A percentile compares a stretch with the other conserved stretches of the same genome.
These are phyloP conservation scores for Fraxinus latifolia DNA, from an alignment of 305 asterid species.

Conservation along the genomic window DNA sequence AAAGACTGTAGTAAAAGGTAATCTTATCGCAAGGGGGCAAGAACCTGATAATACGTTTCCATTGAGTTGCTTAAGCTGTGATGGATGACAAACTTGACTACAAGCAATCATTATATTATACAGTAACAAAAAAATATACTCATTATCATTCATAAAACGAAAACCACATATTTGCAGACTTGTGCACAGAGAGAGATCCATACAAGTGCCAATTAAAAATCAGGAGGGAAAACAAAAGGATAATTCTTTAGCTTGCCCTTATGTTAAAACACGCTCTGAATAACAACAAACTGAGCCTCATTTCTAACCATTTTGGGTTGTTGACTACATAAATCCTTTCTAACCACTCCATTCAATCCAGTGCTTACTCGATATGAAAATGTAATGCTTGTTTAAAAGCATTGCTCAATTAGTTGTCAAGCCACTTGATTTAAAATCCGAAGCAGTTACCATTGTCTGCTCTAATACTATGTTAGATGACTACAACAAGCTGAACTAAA, in stretches of 20 bases:
- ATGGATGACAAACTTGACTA: constrained; percentile 96
- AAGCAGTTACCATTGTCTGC: too few relatives aligned
- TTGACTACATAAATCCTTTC: not conserved
- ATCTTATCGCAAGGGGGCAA: constrained; percentile 20
- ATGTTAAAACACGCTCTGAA: not conserved
- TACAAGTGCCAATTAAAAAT: not conserved
- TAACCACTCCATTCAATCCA: not conserved
- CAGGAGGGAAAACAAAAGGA: not conserved
- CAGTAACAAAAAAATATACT: constrained; percentile 11
- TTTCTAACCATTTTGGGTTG: not conserved
- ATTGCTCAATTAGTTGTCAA: too few relatives aligned
- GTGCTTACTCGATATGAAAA: not conserved
- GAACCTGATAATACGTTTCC: constrained; percentile 97
- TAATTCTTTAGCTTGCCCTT: not conserved
- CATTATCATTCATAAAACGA: not conserved
- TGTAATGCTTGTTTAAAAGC: too few relatives aligned
- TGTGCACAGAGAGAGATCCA: not conserved
- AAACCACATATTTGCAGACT: not conserved
- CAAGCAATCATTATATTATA: constrained; percentile 33
- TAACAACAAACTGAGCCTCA: not conserved
- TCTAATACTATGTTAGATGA: too few relatives aligned
- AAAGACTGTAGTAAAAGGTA: constrained; percentile 8
- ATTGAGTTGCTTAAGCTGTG: constrained; percentile 98
- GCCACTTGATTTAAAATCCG: too few relatives aligned
- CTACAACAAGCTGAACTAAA: not conserved